phyloP scores from a whole-genome alignment of 495 filamentous ascomycete genomes.

The Parmelia sp. region DNA sequence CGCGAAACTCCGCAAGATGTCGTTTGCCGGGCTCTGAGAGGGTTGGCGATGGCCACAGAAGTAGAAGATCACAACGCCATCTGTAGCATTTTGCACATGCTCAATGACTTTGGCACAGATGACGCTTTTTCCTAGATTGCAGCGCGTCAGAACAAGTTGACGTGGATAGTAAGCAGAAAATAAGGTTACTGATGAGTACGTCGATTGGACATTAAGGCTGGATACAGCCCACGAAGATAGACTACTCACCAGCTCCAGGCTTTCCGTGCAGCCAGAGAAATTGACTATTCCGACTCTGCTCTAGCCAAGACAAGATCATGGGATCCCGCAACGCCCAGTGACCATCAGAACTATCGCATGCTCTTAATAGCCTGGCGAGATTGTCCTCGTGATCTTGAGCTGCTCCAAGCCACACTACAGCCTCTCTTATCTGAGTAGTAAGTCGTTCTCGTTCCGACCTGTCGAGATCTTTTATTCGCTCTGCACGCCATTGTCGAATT shows the following conservation, averaged over 20 bases:
- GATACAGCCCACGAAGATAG: no score
- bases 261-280: constrained; percentile 25
- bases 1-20: constrained; percentile 19
- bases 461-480: constrained; percentile 11
- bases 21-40: constrained; percentile 7
- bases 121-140: constrained; percentile 22
- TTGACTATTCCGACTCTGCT: background rate
- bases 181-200: no score
- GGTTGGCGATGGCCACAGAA: constrained; percentile 13
- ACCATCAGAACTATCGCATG: background rate
- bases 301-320: constrained; percentile 8
- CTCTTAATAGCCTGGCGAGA: constrained; percentile 5
- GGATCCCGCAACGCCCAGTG: constrained; percentile 17
- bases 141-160: background rate
- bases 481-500: constrained; percentile 9
- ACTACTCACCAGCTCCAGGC: constrained; percentile 23
- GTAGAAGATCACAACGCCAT: constrained; percentile 18
- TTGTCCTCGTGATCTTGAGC: constrained; percentile 20
- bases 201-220: no score
- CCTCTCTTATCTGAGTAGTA: constrained; percentile 9
- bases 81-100: constrained; percentile 7
- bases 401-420: constrained; percentile 18
- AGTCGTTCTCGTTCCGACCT: constrained; percentile 12
- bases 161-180: background rate
- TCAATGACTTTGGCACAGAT: constrained; percentile 26